Percentiles rank a stretch among this genome's conserved stretches.
These are phyloP conservation scores for Tetraselmis striata DNA, from an alignment of 139 green algal species.

Conservation along the genomic window DNA sequence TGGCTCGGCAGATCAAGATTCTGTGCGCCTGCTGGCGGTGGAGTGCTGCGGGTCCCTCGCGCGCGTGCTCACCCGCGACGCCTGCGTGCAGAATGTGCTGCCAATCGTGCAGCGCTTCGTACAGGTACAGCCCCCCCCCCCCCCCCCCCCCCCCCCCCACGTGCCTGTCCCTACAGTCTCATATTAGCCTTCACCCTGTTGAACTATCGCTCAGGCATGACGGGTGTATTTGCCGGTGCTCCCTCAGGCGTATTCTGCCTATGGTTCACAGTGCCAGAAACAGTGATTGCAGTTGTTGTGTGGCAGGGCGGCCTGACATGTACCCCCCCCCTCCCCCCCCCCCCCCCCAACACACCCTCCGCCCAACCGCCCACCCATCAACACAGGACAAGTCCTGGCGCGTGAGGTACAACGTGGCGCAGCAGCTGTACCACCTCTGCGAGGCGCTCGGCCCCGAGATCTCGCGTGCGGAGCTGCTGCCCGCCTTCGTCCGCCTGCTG, in stretches of 20 bases:
- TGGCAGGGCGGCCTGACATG: too few relatives aligned
- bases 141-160: not conserved
- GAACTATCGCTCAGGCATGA: too few relatives aligned
- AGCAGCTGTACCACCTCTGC: conserved; percentile 77
- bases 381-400: conserved; percentile 92
- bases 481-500: conserved; percentile 75
- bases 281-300: too few relatives aligned
- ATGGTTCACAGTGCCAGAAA: too few relatives aligned
- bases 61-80: conserved; percentile 56
- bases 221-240: too few relatives aligned
- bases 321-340: not conserved
- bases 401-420: conserved; percentile 94
- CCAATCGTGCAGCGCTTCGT: conserved; percentile 84
- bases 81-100: conserved; percentile 65
- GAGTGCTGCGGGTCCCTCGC: conserved; percentile 83
- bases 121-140: conserved; percentile 41
- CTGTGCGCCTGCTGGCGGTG: conserved; percentile 91
- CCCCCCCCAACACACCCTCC: not conserved
- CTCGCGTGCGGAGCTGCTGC: conserved; percentile 69
- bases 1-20: conserved; percentile 98
- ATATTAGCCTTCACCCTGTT: too few relatives aligned
- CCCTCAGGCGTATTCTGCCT: too few relatives aligned
- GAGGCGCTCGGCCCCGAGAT: conserved; percentile 76
- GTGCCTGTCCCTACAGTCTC: too few relatives aligned
- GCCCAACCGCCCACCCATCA: not conserved